Conservation (phyloP, 2,329 filamentous ascomycete genomes). For the Ascochyta pisi region DNA sequence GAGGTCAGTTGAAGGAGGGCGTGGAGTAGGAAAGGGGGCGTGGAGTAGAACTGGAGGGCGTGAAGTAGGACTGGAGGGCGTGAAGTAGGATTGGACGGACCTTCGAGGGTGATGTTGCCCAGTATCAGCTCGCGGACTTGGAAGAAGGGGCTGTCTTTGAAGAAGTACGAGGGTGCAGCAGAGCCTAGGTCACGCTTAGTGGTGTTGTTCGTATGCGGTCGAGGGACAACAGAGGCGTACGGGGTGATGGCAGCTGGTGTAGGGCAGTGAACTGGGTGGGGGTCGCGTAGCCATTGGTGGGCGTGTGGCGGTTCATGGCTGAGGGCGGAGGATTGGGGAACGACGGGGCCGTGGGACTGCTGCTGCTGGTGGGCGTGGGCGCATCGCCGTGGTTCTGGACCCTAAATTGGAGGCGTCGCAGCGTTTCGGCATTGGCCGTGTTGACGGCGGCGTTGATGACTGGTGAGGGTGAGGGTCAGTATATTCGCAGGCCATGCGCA, state of each 20-base stretch:
- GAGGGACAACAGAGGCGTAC: slow-evolving; percentile 21
- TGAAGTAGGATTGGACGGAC: slow-evolving; percentile 64
- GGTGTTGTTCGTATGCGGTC: neutral
- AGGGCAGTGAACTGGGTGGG: slow-evolving; percentile 8
- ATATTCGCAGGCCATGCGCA: neutral
- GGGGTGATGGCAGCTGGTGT: slow-evolving; percentile 22
- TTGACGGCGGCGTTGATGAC: slow-evolving; percentile 48
- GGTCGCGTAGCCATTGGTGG: slow-evolving; percentile 26
- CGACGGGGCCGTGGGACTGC: slow-evolving; percentile 26
- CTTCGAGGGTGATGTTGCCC: slow-evolving; percentile 71
- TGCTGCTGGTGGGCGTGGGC: slow-evolving; percentile 34
- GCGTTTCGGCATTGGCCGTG: slow-evolving; percentile 42
- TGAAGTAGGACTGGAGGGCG: no score
- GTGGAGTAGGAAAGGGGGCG: neutral
- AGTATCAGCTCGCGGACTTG: slow-evolving; percentile 71
- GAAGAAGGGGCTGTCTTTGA: slow-evolving; percentile 88
- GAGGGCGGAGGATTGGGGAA: slow-evolving; percentile 28
- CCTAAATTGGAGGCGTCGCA: slow-evolving; percentile 51
- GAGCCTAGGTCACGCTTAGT: slow-evolving; percentile 41
- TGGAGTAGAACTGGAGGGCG: neutral
- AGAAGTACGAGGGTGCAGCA: slow-evolving; percentile 52
- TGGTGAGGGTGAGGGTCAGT: slow-evolving; percentile 38
- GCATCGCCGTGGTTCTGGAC: slow-evolving; percentile 50
- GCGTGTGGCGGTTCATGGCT: slow-evolving; percentile 29
- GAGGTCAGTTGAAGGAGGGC: slow-evolving; percentile 11